Percentiles rank a stretch among this genome's conserved stretches.
These are phyloP conservation scores for Wickerhamomyces pijperi DNA, from an alignment of 805 yeast genomes.

Conservation along the genomic window DNA sequence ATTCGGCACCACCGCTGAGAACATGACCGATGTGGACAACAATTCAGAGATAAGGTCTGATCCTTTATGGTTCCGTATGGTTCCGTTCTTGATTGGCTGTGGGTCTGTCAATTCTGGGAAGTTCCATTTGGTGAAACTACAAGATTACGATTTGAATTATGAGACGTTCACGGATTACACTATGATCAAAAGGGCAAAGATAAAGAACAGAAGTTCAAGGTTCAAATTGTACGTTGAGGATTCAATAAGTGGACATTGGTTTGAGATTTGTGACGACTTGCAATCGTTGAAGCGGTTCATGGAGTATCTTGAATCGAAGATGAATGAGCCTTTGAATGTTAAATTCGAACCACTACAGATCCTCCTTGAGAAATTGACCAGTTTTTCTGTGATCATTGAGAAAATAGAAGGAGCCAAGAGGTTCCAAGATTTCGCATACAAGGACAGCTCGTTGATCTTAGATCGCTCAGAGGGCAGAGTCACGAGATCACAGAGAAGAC, in stretches of 20 bases:
- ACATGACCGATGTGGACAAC: constrained; percentile 1
- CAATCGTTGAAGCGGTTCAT: constrained; percentile 9
- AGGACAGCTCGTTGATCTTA: background rate
- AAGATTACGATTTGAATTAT: background rate
- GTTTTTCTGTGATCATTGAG: constrained; percentile 6
- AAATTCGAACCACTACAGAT: constrained; percentile 4
- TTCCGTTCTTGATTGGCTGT: constrained; percentile 19
- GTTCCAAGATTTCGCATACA: background rate
- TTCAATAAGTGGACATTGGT: constrained; percentile 16
- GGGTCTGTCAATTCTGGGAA: constrained; percentile 6
- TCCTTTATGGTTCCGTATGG: constrained; percentile 13
- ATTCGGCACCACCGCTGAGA: background rate
- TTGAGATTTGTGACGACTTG: constrained; percentile 14
- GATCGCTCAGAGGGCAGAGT: constrained; percentile 5
- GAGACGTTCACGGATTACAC: background rate
- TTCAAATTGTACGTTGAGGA: constrained; percentile 19
- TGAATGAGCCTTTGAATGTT: background rate
- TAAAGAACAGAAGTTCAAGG: constrained; percentile 10
- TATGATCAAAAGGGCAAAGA: background rate
- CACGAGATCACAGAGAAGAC: constrained; percentile 10
- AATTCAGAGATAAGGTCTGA: constrained; percentile 10
- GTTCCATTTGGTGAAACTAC: background rate
- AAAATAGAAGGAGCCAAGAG: constrained; percentile 10
- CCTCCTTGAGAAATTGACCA: constrained; percentile 7
- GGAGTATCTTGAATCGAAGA: constrained; percentile 4